Evolutionary conservation across 495 filamentous ascomycete genomes (phyloP), one percentile per base, ranked within the genome.

Genomic region (Trichoderma virens): DNA sequence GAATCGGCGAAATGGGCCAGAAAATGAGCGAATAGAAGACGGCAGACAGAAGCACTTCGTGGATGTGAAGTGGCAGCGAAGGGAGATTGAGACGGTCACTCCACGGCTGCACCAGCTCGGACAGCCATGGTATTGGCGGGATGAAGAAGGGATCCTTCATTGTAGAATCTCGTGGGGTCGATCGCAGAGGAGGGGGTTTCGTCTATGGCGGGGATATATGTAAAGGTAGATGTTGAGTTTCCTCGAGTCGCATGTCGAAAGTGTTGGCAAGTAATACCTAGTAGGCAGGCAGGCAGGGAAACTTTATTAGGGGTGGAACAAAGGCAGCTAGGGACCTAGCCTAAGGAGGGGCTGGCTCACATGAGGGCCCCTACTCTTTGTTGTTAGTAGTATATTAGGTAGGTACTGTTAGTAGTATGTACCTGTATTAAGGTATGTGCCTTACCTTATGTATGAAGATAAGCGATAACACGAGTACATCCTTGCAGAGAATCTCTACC

Each of bases 21-120:
- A 89, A 85, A 75, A 92, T 86, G 71, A 90, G 74, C 64, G 88
- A 86, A 83, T 98, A 98, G 73, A 87, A 78, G 66, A 80, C 64
- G 67, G 89, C 88, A 65, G 90, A 86, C 67, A 87, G 75, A 68
- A 93, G 67, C 62, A 97, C 81, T 73, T 99, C 93, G 78, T 99
- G 94, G 74, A 91, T 79, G 76, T 99, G 94, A 27, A 92, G 80
- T 2, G 89, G 83, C 45, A 98, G 83, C 14, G 89, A 88, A 7
- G 86, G 80, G 41, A 97, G 80, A 59, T 73, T 73, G 67, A 90
- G 70, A 34, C 71, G 77, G 66, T 85, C 79, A 38, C 87, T 84
- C 73, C 83, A 78, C 28, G 86, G 86, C 70, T 83, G 71, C 64
- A 85, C 70, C 62, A 79, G 75, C 66, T 74, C 73, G 68, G 73